phyloP scores from a whole-genome alignment of 2,329 filamentous ascomycete species.

The Alternaria sp. region DNA sequence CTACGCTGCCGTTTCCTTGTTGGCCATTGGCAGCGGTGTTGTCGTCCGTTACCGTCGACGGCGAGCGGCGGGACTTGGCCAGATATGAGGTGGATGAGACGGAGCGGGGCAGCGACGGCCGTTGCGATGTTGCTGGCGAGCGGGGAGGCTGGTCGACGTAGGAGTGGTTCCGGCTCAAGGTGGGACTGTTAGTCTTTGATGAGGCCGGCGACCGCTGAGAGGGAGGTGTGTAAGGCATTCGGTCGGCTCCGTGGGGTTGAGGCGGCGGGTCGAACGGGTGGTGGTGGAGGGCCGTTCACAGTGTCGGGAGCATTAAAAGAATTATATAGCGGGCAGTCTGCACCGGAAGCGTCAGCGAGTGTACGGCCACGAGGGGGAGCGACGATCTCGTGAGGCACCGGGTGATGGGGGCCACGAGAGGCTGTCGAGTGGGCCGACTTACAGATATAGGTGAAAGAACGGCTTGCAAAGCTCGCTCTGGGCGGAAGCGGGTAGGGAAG shows the following conservation, averaged over 20 bases:
- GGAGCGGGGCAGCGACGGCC: slow-evolving; percentile 61
- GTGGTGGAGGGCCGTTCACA: slow-evolving; percentile 37
- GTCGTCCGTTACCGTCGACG: slow-evolving; percentile 52
- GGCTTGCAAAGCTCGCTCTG: slow-evolving; percentile 21
- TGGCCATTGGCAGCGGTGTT: slow-evolving; percentile 40
- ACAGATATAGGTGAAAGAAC: slow-evolving; percentile 29
- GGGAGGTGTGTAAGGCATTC: slow-evolving; percentile 90
- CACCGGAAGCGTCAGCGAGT: slow-evolving; percentile 12
- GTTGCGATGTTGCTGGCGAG: slow-evolving; percentile 43
- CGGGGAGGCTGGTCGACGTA: slow-evolving; percentile 51
- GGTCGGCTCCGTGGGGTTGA: slow-evolving; percentile 46
- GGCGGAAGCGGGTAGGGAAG: slow-evolving; percentile 5
- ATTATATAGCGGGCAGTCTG: slow-evolving; percentile 26
- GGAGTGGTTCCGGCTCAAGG: slow-evolving; percentile 58
- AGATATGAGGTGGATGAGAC: slow-evolving; percentile 67
- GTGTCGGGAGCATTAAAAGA: slow-evolving; percentile 53
- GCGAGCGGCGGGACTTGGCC: slow-evolving; percentile 65
- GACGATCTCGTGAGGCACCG: background rate
- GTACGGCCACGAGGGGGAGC: slow-evolving; percentile 1
- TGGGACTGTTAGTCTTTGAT: slow-evolving; percentile 60
- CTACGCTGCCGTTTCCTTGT: slow-evolving; percentile 28
- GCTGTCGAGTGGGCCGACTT: slow-evolving; percentile 1
- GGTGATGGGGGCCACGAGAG: background rate
- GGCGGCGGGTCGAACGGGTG: slow-evolving; percentile 42
- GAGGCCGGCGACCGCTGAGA: slow-evolving; percentile 67